Evolutionary conservation across 1,284 basidiomycete genomes (phyloP).

Genomic region (Sporisorium sorghi): DNA sequence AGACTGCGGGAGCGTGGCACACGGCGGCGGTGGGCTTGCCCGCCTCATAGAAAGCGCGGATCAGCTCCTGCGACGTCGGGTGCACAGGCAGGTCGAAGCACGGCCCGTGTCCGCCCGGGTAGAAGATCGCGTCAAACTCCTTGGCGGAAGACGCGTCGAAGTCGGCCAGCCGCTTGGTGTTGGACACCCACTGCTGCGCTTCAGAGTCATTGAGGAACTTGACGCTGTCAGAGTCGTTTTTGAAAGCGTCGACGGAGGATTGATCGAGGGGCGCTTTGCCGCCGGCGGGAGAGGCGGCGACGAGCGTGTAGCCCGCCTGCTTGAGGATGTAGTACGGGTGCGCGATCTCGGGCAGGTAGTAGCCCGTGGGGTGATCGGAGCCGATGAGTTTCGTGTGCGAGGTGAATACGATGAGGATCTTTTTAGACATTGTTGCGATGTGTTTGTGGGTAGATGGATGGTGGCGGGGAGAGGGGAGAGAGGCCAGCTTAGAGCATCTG

Average conservation of each 20-base stretch:
- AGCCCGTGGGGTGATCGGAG: constrained; percentile 75
- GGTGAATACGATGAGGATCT: constrained; percentile 80
- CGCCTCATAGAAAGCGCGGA: constrained; percentile 56
- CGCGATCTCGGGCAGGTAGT: constrained; percentile 74
- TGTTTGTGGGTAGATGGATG: not conserved
- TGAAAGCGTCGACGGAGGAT: constrained; percentile 74
- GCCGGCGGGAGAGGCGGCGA: constrained; percentile 79
- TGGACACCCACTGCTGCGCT: constrained; percentile 73
- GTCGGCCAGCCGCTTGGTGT: constrained; percentile 76
- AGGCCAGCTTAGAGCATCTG: not conserved
- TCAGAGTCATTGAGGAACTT: constrained; percentile 77
- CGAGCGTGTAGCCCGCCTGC: constrained; percentile 74
- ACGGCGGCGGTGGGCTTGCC: constrained; percentile 57
- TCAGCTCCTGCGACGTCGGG: constrained; percentile 47
- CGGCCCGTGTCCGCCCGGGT: constrained; percentile 76
- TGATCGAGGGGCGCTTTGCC: constrained; percentile 80
- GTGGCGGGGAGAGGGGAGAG: not conserved
- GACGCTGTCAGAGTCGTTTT: constrained; percentile 74
- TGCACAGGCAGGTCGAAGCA: constrained; percentile 61
- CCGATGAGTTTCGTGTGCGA: constrained; percentile 77
- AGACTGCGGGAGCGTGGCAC: constrained; percentile 61
- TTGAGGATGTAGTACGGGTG: constrained; percentile 82
- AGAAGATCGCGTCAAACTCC: constrained; percentile 80
- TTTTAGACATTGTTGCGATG: constrained; percentile 38
- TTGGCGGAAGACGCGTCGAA: constrained; percentile 73